Evolutionary conservation across 1,284 basidiomycete genomes (phyloP).

Genomic region (Sporisorium scitamineum): DNA sequence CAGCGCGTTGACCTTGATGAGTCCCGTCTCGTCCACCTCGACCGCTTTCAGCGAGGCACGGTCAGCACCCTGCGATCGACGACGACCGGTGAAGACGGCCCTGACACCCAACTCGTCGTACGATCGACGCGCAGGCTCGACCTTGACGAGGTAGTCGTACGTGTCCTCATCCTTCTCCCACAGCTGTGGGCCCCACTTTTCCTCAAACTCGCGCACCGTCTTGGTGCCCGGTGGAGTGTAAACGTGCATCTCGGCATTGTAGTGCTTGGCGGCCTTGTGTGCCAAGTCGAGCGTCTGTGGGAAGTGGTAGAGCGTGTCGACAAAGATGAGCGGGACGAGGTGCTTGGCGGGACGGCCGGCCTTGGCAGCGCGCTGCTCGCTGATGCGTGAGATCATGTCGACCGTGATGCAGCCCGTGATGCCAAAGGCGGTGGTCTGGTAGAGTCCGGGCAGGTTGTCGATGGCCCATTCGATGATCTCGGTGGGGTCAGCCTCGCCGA

Average conservation of each 20-base stretch:
- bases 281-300: slow-evolving; percentile 89
- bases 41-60: slow-evolving; percentile 84
- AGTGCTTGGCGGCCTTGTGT: slow-evolving; percentile 81
- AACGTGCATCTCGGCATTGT: slow-evolving; percentile 79
- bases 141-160: slow-evolving; percentile 95
- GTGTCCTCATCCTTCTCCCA: slow-evolving; percentile 90
- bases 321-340: slow-evolving; percentile 68
- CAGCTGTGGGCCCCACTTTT: slow-evolving; percentile 81
- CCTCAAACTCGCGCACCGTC: slow-evolving; percentile 82
- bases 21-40: slow-evolving; percentile 89
- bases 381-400: slow-evolving; percentile 64
- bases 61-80: slow-evolving; percentile 90
- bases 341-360: slow-evolving; percentile 46
- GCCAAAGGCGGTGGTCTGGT: slow-evolving; percentile 69
- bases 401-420: slow-evolving; percentile 68
- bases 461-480: slow-evolving; percentile 68
- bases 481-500: slow-evolving; percentile 60
- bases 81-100: slow-evolving; percentile 92
- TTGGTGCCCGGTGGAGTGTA: slow-evolving; percentile 83
- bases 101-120: slow-evolving; percentile 85
- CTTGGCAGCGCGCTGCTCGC: slow-evolving; percentile 53
- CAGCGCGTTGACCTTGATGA: slow-evolving; percentile 94
- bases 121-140: slow-evolving; percentile 90
- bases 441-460: slow-evolving; percentile 67
- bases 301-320: slow-evolving; percentile 96